phyloP scores from a whole-genome alignment of 306 rosid genomes.

The Trifolium pratense region DNA sequence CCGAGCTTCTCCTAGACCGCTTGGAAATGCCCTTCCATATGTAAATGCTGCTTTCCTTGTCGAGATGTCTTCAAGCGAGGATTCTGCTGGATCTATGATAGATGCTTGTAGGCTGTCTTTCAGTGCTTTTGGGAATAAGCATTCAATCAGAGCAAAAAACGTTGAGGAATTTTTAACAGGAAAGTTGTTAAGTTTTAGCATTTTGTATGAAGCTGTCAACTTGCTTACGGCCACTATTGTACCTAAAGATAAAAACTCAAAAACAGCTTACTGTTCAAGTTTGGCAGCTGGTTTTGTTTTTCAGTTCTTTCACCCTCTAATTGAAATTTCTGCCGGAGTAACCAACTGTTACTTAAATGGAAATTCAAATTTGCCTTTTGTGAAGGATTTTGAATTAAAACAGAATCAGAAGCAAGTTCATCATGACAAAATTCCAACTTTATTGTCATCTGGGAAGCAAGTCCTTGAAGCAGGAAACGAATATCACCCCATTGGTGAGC shows the following conservation, averaged over 20 bases:
- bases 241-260: slow-evolving; percentile 59
- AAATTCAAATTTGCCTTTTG: slow-evolving; percentile 3
- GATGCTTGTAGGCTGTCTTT: slow-evolving; percentile 67
- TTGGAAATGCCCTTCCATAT: slow-evolving; percentile 78
- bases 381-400: slow-evolving; percentile 26
- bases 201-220: slow-evolving; percentile 62
- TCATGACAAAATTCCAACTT: slow-evolving; percentile 35
- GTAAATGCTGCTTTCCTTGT: slow-evolving; percentile 78
- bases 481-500: slow-evolving; percentile 71
- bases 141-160: slow-evolving; percentile 77
- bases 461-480: slow-evolving; percentile 50
- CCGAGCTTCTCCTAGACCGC: slow-evolving; percentile 84
- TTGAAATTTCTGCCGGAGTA: not conserved
- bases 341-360: slow-evolving; percentile 14
- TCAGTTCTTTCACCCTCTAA: slow-evolving; percentile 64
- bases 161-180: slow-evolving; percentile 69
- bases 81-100: slow-evolving; percentile 49
- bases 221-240: slow-evolving; percentile 53
- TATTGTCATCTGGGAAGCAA: slow-evolving; percentile 73
- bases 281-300: slow-evolving; percentile 84
- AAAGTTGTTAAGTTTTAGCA: slow-evolving; percentile 52
- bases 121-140: slow-evolving; percentile 73
- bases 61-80: slow-evolving; percentile 57
- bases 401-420: slow-evolving; percentile 34
- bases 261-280: slow-evolving; percentile 67